Conservation (phyloP, 169 alveolate species). For the Amoebophrya sp. region DNA sequence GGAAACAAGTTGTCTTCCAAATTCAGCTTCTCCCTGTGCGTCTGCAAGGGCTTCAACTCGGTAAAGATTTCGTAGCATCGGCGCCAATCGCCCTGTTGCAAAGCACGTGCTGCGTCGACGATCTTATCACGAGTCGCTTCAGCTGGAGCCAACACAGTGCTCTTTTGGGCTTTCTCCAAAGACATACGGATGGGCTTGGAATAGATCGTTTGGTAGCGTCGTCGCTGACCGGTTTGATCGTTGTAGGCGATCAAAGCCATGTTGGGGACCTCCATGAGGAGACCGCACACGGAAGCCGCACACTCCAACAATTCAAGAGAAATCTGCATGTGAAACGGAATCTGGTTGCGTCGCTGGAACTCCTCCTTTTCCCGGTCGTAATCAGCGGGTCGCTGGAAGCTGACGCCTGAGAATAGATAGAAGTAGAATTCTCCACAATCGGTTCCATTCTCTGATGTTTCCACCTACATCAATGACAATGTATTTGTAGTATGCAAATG, state of each 20-base stretch:
- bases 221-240: not conserved
- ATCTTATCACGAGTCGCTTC: not conserved
- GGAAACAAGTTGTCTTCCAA: not conserved
- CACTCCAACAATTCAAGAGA: not conserved
- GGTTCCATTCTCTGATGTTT: no score
- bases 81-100: not conserved
- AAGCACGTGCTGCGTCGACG: not conserved
- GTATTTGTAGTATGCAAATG: no score
- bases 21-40: not conserved
- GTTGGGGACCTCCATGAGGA: not conserved
- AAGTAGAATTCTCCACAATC: no score
- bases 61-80: not conserved
- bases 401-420: no score
- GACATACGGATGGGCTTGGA: not conserved
- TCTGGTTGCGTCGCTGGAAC: not conserved
- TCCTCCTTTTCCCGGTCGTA: not conserved
- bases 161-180: not conserved
- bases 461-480: no score
- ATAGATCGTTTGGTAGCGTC: not conserved
- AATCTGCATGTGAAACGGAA: not conserved
- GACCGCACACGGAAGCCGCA: not conserved
- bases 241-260: not conserved
- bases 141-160: not conserved
- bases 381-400: not conserved
- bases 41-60: not conserved